Conservation (phyloP, 495 filamentous ascomycete species). For the Aspergillus affinis region DNA sequence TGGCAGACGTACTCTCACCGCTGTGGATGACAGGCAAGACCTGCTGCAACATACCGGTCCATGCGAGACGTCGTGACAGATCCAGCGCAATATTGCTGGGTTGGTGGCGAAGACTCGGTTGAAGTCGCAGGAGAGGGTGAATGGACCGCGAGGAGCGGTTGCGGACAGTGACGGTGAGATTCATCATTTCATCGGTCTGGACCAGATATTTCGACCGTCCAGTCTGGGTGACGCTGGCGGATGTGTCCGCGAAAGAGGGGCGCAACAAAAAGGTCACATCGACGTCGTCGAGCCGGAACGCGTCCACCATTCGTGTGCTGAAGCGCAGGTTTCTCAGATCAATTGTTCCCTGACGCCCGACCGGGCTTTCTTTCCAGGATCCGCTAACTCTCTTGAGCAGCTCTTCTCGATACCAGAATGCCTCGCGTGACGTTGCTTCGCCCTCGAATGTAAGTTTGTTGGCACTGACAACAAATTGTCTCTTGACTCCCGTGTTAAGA, state of each 20-base stretch:
- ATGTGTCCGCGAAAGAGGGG: constrained; percentile 20
- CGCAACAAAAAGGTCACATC: constrained; percentile 62
- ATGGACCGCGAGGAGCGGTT: constrained; percentile 72
- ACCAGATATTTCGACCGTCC: constrained; percentile 54
- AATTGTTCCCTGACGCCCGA: constrained; percentile 62
- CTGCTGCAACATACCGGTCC: constrained; percentile 82
- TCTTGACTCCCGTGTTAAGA: constrained; percentile 67
- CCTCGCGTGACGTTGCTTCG: constrained; percentile 75
- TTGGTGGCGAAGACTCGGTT: constrained; percentile 73
- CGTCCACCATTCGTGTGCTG: constrained; percentile 77
- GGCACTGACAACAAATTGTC: constrained; percentile 87
- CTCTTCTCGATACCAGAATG: constrained; percentile 90
- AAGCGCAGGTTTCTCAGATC: constrained; percentile 75
- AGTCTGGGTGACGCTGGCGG: constrained; percentile 33
- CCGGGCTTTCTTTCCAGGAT: constrained; percentile 65
- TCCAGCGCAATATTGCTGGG: constrained; percentile 75
- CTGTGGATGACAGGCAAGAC: constrained; percentile 59
- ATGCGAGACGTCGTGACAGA: constrained; percentile 76
- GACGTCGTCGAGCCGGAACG: constrained; percentile 77
- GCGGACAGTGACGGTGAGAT: constrained; percentile 62
- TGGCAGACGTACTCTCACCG: constrained; percentile 53
- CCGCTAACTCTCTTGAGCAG: constrained; percentile 70
- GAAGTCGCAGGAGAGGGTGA: constrained; percentile 70
- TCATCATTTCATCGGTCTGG: constrained; percentile 69
- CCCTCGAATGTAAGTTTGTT: constrained; percentile 73